Conservation (phyloP, 495 filamentous ascomycete genomes). For the Oleoguttula mirabilis region DNA sequence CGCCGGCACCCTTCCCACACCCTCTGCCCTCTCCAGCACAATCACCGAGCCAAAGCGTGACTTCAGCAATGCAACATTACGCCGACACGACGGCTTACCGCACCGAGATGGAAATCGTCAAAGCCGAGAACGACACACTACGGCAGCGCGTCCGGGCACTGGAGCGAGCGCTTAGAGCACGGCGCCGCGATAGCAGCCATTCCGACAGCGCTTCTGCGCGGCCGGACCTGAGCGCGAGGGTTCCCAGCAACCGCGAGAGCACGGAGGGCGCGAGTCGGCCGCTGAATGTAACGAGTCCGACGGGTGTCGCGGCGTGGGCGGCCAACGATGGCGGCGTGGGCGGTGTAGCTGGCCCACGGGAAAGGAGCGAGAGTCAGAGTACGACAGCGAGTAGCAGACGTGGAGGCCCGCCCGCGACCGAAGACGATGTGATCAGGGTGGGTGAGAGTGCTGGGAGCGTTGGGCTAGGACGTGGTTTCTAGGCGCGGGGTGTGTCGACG, state of each 20-base stretch:
- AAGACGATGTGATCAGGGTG: slow-evolving; percentile 13
- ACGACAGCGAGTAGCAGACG: slow-evolving; percentile 17
- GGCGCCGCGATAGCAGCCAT: slow-evolving; percentile 16
- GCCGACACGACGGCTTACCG: slow-evolving; percentile 60
- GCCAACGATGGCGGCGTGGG: slow-evolving; percentile 14
- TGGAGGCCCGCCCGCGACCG: neutral
- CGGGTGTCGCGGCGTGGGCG: slow-evolving; percentile 12
- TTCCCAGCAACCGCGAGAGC: neutral
- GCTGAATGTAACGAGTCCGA: neutral
- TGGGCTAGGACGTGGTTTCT: no score
- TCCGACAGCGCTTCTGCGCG: slow-evolving; percentile 2
- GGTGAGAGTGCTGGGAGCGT: slow-evolving; percentile 21
- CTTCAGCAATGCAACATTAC: slow-evolving; percentile 38
- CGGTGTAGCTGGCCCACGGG: slow-evolving; percentile 16
- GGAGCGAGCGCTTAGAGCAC: slow-evolving; percentile 35
- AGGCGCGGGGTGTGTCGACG: no score
- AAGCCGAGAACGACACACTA: slow-evolving; percentile 69
- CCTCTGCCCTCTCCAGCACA: slow-evolving; percentile 4
- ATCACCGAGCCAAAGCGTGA: slow-evolving; percentile 17
- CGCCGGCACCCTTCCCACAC: slow-evolving; percentile 1
- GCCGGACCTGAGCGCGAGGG: slow-evolving; percentile 1
- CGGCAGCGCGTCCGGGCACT: slow-evolving; percentile 62
- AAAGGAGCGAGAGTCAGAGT: slow-evolving; percentile 20
- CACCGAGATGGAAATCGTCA: slow-evolving; percentile 58
- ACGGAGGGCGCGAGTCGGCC: neutral